Evolutionary conservation across 306 rosid species (phyloP).

Genomic region (Betula pendula): DNA sequence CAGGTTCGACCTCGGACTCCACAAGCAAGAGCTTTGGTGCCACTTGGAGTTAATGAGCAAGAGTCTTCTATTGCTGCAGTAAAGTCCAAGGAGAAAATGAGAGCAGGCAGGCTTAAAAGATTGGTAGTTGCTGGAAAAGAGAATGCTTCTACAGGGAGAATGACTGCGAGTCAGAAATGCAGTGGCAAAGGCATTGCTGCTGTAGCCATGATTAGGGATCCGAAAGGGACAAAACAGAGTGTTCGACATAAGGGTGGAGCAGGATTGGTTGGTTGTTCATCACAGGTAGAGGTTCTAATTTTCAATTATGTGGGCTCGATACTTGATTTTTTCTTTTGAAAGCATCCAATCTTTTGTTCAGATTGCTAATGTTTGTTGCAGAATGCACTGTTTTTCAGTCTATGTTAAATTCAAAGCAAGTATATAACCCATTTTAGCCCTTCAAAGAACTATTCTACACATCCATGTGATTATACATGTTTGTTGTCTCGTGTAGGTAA

Average conservation of each 20-base stretch:
- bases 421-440: no score
- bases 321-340: conserved; percentile 2
- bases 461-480: no score
- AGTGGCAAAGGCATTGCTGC: conserved; percentile 38
- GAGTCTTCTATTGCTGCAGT: conserved; percentile 21
- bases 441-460: no score
- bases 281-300: conserved; percentile 31
- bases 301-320: conserved; percentile 6
- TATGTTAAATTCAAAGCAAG: no score
- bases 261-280: conserved; percentile 30
- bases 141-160: conserved; percentile 41
- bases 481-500: no score
- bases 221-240: conserved; percentile 27
- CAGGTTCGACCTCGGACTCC: conserved; percentile 39
- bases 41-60: conserved; percentile 34
- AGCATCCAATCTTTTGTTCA: neutral
- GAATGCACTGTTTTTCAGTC: conserved; percentile 5
- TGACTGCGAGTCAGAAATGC: conserved; percentile 39
- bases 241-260: conserved; percentile 28
- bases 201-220: conserved; percentile 27
- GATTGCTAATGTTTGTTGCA: conserved; percentile 11
- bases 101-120: conserved; percentile 22
- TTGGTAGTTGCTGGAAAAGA: conserved; percentile 48
- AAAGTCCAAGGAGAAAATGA: conserved; percentile 40
- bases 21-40: conserved; percentile 39